Conservation (phyloP, 2,329 filamentous ascomycete genomes). For the Talaromyces sp. region DNA sequence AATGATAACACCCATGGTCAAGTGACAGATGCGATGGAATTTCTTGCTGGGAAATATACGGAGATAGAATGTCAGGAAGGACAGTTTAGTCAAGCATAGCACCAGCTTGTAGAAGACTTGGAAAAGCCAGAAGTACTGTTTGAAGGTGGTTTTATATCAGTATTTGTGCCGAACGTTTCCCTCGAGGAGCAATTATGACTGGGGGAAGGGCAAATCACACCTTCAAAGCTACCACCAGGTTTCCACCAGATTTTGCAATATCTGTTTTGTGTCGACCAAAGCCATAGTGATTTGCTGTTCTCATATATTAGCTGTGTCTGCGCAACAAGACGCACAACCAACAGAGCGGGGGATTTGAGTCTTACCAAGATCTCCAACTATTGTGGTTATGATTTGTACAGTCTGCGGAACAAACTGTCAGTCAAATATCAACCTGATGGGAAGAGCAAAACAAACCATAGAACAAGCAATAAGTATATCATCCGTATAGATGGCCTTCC, state of each 20-base stretch:
- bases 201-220: not conserved
- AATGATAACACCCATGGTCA: constrained; percentile 18
- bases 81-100: constrained; percentile 19
- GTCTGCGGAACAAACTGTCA: constrained; percentile 4
- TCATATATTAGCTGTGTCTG: not conserved
- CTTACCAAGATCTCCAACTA: constrained; percentile 20
- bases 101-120: constrained; percentile 22
- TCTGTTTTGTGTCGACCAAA: constrained; percentile 20
- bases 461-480: constrained; percentile 19
- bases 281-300: constrained; percentile 18
- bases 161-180: not conserved
- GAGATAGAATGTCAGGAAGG: constrained; percentile 21
- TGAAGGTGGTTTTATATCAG: not conserved
- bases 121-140: constrained; percentile 21
- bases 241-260: constrained; percentile 17
- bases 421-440: not conserved
- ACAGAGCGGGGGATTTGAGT: not conserved
- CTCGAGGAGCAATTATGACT: not conserved
- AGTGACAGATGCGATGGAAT: constrained; percentile 19
- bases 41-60: constrained; percentile 21
- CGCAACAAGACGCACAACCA: not conserved
- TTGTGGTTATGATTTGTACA: constrained; percentile 16
- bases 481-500: constrained; percentile 15
- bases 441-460: constrained; percentile 13
- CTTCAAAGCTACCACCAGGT: constrained; percentile 17